Conservation (phyloP, 306 rosid species). For the Crotalaria pallida region DNA sequence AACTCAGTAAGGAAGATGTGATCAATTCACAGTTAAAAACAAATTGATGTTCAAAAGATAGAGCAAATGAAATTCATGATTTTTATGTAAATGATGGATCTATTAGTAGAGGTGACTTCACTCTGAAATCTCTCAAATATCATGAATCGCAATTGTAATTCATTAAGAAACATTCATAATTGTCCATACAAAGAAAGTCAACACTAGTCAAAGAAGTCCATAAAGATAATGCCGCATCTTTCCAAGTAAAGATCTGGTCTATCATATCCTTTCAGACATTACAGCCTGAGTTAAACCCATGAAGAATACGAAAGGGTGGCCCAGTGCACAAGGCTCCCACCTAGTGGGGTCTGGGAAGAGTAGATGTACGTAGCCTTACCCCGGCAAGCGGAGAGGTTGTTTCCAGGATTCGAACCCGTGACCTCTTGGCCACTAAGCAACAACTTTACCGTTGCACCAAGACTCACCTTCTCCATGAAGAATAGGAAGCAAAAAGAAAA, state of each 20-base stretch:
- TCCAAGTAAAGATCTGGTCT: not conserved
- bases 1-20: not conserved
- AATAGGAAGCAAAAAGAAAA: constrained; percentile 11
- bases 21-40: not conserved
- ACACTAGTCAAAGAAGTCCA: not conserved
- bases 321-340: too few species aligned
- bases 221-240: not conserved
- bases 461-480: too few species aligned
- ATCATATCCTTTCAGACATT: not conserved
- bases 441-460: too few species aligned
- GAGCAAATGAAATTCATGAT: not conserved
- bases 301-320: constrained; percentile 12
- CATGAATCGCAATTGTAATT: not conserved
- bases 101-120: too few species aligned
- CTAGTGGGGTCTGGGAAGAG: too few species aligned
- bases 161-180: not conserved
- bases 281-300: not conserved
- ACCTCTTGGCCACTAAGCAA: too few species aligned
- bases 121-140: too few species aligned
- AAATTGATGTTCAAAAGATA: constrained; percentile 1
- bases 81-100: too few species aligned
- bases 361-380: too few species aligned
- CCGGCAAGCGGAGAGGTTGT: too few species aligned
- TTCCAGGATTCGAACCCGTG: too few species aligned
- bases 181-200: not conserved